Evolutionary conservation across 257 asterid genomes (phyloP).

Genomic region (Orobanche coerulescens): DNA sequence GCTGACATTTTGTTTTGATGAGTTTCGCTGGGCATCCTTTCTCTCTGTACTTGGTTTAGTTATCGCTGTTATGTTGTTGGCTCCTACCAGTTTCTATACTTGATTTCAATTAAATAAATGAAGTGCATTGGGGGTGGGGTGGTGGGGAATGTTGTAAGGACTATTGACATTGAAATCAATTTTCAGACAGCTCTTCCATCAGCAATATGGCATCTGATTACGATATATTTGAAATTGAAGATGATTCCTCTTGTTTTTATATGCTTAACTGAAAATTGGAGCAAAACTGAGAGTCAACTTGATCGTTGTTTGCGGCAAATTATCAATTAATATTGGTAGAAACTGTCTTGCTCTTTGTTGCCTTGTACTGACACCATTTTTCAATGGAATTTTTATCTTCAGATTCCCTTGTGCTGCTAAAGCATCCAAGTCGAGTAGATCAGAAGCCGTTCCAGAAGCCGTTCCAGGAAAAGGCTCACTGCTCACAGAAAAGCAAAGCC

Average conservation of each 20-base stretch:
- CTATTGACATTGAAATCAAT: not conserved
- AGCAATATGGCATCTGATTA: not conserved
- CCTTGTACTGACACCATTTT: conserved; percentile 11
- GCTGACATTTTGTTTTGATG: not conserved
- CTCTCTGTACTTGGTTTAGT: not conserved
- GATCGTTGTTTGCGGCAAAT: not conserved
- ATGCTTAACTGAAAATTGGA: not conserved
- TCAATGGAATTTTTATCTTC: conserved; percentile 24
- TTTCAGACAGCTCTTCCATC: too few species aligned
- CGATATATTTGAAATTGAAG: not conserved
- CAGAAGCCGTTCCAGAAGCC: conserved; percentile 39
- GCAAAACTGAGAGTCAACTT: not conserved
- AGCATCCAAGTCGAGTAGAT: conserved; percentile 44
- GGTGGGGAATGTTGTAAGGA: too few species aligned
- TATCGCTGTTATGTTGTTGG: not conserved
- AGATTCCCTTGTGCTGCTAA: conserved; percentile 59
- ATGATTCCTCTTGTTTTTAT: not conserved
- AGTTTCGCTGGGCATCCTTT: not conserved
- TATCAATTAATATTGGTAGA: not conserved
- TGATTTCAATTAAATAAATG: too few species aligned
- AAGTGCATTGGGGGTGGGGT: too few species aligned
- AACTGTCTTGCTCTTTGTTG: not conserved
- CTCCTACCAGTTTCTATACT: conserved; percentile 4
- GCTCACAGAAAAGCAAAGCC: conserved; percentile 38
- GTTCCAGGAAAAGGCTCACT: conserved; percentile 72